A percentile compares a stretch with the other conserved stretches of the same genome.
These are phyloP conservation scores for Auxenochlorella pyrenoidosa DNA, from an alignment of 139 green algal species.

Conservation along the genomic window DNA sequence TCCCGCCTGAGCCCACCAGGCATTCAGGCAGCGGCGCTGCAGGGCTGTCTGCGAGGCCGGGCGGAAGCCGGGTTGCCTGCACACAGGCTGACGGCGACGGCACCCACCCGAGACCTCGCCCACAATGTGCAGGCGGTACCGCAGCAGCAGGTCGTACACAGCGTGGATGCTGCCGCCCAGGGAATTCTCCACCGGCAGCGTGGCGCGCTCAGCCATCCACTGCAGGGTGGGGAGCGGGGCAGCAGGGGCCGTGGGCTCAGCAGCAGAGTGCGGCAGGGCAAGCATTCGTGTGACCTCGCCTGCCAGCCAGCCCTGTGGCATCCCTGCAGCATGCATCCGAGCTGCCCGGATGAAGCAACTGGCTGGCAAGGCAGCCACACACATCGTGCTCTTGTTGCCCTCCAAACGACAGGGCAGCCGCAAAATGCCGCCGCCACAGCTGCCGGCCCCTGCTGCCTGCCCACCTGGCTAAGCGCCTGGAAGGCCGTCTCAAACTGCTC, in stretches of 20 bases:
- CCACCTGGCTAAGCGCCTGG: conserved; percentile 66
- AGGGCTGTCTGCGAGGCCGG: too few species aligned
- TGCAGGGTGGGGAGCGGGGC: conserved; percentile 14
- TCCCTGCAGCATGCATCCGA: background rate
- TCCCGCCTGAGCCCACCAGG: too few species aligned
- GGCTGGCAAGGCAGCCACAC: background rate
- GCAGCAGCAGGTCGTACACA: conserved; percentile 92
- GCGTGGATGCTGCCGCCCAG: conserved; percentile 86
- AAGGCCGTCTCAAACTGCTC: conserved; percentile 97
- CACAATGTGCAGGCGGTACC: conserved; percentile 89
- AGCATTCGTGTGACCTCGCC: too few species aligned
- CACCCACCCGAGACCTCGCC: conserved; percentile 73
- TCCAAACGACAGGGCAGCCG: background rate
- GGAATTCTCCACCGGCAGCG: conserved; percentile 88
- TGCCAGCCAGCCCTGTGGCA: too few species aligned
- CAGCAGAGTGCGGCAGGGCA: too few species aligned
- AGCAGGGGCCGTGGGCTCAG: too few species aligned
- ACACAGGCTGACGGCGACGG: too few species aligned
- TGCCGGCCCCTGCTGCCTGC: background rate
- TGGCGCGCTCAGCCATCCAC: conserved; percentile 77
- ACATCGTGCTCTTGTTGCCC: too few species aligned
- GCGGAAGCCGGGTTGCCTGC: too few species aligned
- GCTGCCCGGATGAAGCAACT: background rate
- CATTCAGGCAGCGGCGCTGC: too few species aligned
- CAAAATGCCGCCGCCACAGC: background rate